Base-by-base conservation (phyloP, 208 protist species). In the Leishmania martiniquensis region DNA sequence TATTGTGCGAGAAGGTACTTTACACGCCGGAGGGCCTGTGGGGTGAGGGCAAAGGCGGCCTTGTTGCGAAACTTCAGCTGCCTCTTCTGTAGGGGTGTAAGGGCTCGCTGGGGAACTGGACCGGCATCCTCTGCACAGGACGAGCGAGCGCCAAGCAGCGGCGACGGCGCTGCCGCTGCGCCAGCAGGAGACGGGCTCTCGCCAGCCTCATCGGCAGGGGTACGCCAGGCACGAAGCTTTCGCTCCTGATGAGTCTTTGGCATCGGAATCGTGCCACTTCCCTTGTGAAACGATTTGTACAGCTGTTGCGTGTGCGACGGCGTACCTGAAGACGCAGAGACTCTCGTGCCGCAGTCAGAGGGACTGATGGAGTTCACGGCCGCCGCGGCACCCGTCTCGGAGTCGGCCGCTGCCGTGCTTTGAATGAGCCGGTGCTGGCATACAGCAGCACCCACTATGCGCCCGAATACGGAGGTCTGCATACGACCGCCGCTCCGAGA, bases 231-330 rank as follows among this genome's bases (percentile, higher is more conserved):
- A 45, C 74, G 59, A 63, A 78, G 70, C 39, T 57, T 72, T 39
- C n/a, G 42, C 69, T 74, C 77, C 62, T 70, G 44, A 6, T 85
- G 75, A 22, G 78, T 60, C 75, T 75, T 85, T 12, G 86, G 88
- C 80, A 89, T 79, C 22, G 85, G 81, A 7, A 80, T 77, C 49
- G 75, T 84, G n/a, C 91, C 91, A 29, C 81, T 87, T 4, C 90
- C 90, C 37, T 88, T 89, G 82, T 96, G 93, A 2, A 87, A 80
- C 1, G 93, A 95, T 75, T 95, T 95, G 85, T 97, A 97, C 15
- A 89, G 83, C 54, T 87, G 82, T 25, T 85, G 83, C 29, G 87
- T 52, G 13, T 81, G 80, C 9, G 59, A n/a, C 4, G 77, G 1
- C 29, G 71, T 76, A 74, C 37, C 49, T 54, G 67, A 54, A 17